A percentile compares a stretch with the other conserved stretches of the same genome.
Evolutionary conservation across 257 asterid genomes (phyloP).

Genomic region (Marsdenia floribunda): DNA sequence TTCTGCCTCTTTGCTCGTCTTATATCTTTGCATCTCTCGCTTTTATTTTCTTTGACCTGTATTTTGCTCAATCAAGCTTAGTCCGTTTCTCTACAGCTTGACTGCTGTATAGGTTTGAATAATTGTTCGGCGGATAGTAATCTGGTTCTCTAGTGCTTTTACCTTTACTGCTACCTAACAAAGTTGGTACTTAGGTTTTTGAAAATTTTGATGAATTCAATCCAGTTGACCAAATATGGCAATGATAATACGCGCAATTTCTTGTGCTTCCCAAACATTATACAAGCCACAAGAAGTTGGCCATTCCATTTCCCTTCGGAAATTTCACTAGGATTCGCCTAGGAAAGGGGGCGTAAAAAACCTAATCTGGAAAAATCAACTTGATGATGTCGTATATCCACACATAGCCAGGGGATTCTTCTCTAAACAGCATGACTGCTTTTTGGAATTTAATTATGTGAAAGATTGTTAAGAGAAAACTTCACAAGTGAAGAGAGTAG

Average conservation of each 20-base stretch:
- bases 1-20: neutral
- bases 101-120: neutral
- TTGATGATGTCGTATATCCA: neutral
- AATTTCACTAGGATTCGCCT: slow-evolving; percentile 1
- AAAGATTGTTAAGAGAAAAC: neutral
- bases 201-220: neutral
- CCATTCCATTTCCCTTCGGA: neutral
- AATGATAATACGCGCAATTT: neutral
- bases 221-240: neutral
- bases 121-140: neutral
- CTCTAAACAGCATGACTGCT: neutral
- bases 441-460: neutral
- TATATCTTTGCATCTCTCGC: neutral
- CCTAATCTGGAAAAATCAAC: neutral
- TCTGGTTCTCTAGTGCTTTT: neutral
- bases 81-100: neutral
- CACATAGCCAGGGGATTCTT: slow-evolving; percentile 1
- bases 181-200: neutral
- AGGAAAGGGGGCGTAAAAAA: neutral
- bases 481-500: neutral
- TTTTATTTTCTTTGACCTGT: neutral
- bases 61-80: neutral
- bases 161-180: neutral
- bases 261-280: neutral
- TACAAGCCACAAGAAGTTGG: slow-evolving; percentile 1